Evolutionary conservation across 768 basidiomycete species (phyloP), one percentile per base, ranked within the genome.

Genomic region (Russula sp.): DNA sequence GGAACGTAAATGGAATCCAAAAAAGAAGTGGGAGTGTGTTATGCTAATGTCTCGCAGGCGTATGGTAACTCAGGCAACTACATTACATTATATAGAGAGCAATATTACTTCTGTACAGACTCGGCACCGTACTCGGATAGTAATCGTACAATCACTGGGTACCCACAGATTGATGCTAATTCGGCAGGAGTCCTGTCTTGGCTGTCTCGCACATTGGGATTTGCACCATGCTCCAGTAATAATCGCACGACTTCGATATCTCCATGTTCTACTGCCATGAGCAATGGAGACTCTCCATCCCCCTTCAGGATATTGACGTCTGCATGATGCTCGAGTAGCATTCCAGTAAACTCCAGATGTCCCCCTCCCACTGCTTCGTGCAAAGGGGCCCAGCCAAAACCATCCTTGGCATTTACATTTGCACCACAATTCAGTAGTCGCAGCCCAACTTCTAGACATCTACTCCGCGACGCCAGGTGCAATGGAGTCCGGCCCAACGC

Each of bases 321-420:
- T 8, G n/a, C 43, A 8, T 10, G n/a, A 18, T 45, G 3, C 7
- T 10, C n/a, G 7, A 45, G 43, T n/a, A 45, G 18, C 1, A 20
- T 5, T 10, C n/a, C n/a, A 45, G 43, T 20, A 45, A 20, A 8
- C 11, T n/a, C 43, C n/a, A 16, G 7, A 1, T 20, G 6, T n/a
- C 43, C n/a, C 0, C 2, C 4, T 6, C 1, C 2, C 3, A 20
- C n/a, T 8, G 43, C 14, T 2, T 0, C 7, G 10, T 20, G 10
- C 43, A 45, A 45, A 1, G 43, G 43, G 8, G 7, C 5, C n/a
- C n/a, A 22, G 9, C 43, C 9, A 20, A 0, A 0, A 0, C 1
- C 1, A 20, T 45, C 43, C n/a, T 16, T 18, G 5, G 18, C n/a
- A 9, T 45, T 8, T 10, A 3, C 18, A 45, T 45, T 2, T 5